Conservation (phyloP, 805 yeast genomes). For the Pichia scutulata region DNA sequence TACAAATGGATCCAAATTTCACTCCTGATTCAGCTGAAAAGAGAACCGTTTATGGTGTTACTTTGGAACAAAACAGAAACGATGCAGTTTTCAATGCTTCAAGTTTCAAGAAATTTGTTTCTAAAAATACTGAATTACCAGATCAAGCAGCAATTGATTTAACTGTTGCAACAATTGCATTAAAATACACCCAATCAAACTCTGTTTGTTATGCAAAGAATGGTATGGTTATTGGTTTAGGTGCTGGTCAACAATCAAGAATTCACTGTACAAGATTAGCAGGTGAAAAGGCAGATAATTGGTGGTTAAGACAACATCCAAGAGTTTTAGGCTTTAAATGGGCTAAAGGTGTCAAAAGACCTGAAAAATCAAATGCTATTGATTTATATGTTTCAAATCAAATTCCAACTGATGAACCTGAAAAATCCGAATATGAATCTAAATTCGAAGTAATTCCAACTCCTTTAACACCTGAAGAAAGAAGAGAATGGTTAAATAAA, state of each 20-base stretch:
- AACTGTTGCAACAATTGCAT: slow-evolving; percentile 94
- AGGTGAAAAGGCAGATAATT: slow-evolving; percentile 98
- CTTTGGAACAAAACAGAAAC: slow-evolving; percentile 93
- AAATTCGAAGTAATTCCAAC: slow-evolving; percentile 79
- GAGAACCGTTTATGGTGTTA: slow-evolving; percentile 93
- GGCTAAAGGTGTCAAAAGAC: slow-evolving; percentile 98
- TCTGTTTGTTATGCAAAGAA: slow-evolving; percentile 97
- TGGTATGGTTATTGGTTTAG: slow-evolving; percentile 98
- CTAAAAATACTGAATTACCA: slow-evolving; percentile 76
- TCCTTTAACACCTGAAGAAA: slow-evolving; percentile 77
- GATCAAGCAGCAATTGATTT: slow-evolving; percentile 91
- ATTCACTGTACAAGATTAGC: slow-evolving; percentile 99
- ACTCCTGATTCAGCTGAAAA: slow-evolving; percentile 76
- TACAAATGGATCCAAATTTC: slow-evolving; percentile 93
- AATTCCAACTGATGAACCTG: slow-evolving; percentile 88
- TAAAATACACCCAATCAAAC: slow-evolving; percentile 97
- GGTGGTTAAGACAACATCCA: slow-evolving; percentile 99
- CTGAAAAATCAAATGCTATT: slow-evolving; percentile 96
- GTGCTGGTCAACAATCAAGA: slow-evolving; percentile 99
- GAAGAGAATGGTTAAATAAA: slow-evolving; percentile 77
- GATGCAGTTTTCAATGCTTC: slow-evolving; percentile 91
- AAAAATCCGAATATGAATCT: slow-evolving; percentile 83
- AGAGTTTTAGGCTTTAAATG: slow-evolving; percentile 86
- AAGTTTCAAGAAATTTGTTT: slow-evolving; percentile 86
- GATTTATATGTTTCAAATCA: slow-evolving; percentile 89